Conservation (phyloP, 768 basidiomycete species). For the Botryobasidium botryosum region DNA sequence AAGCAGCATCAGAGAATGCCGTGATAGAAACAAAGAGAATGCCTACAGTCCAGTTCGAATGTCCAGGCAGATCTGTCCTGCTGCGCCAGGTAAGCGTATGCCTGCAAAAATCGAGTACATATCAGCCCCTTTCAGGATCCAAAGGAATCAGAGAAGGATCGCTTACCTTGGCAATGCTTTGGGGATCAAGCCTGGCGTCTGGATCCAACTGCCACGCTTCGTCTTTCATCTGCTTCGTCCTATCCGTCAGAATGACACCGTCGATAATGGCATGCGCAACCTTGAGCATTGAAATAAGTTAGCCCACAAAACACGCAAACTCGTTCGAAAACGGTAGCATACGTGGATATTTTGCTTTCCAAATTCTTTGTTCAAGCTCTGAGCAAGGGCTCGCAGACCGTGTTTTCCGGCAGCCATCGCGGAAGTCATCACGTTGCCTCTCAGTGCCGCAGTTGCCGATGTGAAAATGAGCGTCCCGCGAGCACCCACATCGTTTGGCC, state of each 20-base stretch:
- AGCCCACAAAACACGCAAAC: no score
- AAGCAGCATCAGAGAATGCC: no score
- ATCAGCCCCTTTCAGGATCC: neutral
- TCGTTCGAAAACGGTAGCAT: neutral
- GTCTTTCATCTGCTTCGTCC: slow-evolving; percentile 14
- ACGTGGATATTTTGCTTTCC: slow-evolving; percentile 59
- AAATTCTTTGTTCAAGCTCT: slow-evolving; percentile 61
- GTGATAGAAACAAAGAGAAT: no score
- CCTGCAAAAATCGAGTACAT: neutral
- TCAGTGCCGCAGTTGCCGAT: slow-evolving; percentile 49
- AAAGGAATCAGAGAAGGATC: neutral
- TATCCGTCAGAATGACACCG: slow-evolving; percentile 25
- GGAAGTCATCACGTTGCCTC: slow-evolving; percentile 45
- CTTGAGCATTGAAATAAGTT: no score
- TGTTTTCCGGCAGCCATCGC: slow-evolving; percentile 48
- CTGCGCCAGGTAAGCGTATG: slow-evolving; percentile 7
- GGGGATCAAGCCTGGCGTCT: slow-evolving; percentile 36
- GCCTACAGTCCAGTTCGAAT: slow-evolving; percentile 13
- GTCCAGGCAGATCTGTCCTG: slow-evolving; percentile 14
- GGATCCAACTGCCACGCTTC: slow-evolving; percentile 29
- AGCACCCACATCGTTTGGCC: slow-evolving; percentile 7
- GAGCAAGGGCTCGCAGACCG: slow-evolving; percentile 42
- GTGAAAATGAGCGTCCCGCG: slow-evolving; percentile 55
- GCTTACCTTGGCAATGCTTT: slow-evolving; percentile 50
- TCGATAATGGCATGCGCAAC: slow-evolving; percentile 37